Conservation (phyloP, 75 land plant genomes). For the Pinus albicaulis region DNA sequence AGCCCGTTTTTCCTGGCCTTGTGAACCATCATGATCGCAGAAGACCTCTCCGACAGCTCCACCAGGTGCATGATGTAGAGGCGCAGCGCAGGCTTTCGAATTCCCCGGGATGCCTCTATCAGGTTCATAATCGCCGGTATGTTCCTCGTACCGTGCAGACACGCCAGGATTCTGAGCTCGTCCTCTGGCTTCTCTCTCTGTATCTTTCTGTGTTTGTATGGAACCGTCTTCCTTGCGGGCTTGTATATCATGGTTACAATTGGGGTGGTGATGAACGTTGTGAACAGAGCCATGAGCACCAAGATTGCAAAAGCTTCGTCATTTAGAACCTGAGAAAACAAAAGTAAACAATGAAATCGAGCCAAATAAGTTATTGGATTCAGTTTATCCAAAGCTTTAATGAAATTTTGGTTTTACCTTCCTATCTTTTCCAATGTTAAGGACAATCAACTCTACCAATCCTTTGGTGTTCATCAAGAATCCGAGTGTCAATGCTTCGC, state of each 20-base stretch:
- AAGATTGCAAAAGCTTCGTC: slow-evolving; percentile 83
- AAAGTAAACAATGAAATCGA: background rate
- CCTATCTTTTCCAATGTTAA: slow-evolving; percentile 81
- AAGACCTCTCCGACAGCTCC: slow-evolving; percentile 83
- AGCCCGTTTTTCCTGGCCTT: slow-evolving; percentile 68
- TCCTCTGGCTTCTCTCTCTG: slow-evolving; percentile 30
- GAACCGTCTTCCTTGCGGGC: slow-evolving; percentile 56
- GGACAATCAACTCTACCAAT: slow-evolving; percentile 84
- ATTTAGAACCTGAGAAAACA: slow-evolving; percentile 61
- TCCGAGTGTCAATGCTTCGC: slow-evolving; percentile 66
- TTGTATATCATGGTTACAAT: slow-evolving; percentile 67
- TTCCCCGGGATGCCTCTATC: slow-evolving; percentile 62
- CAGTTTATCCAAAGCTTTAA: too few relatives aligned
- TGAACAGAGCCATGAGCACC: slow-evolving; percentile 89
- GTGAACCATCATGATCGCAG: slow-evolving; percentile 74
- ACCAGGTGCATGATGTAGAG: slow-evolving; percentile 82
- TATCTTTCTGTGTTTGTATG: slow-evolving; percentile 60
- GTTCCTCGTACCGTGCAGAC: slow-evolving; percentile 61
- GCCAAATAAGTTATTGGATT: background rate
- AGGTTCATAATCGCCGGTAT: slow-evolving; percentile 74
- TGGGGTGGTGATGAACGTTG: slow-evolving; percentile 94
- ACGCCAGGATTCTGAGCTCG: slow-evolving; percentile 68
- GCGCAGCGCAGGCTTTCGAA: slow-evolving; percentile 29
- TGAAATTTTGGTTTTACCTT: slow-evolving; percentile 34
- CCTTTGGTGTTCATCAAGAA: slow-evolving; percentile 91